Evolutionary conservation across 1,139 yeast genomes (phyloP), one percentile per base, ranked within the genome.

Genomic region (Candida labiduridarum): DNA sequence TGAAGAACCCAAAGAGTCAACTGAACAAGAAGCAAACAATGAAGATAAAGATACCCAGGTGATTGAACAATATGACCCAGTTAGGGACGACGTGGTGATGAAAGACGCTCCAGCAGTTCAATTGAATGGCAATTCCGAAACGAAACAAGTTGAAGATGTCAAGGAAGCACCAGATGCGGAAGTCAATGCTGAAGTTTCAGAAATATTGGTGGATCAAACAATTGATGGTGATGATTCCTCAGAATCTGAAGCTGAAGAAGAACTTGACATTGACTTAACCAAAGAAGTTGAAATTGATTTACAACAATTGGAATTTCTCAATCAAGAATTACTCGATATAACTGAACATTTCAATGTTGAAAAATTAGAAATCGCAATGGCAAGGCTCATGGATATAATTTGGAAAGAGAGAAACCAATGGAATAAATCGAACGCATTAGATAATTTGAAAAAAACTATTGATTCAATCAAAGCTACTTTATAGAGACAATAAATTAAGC

Each of bases 391-490:
- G 73, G 94, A 88, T 47, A 74, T 85, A 12, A 77, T 89, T 2
- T 94, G 97, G 97, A 69, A 73, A 10, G 81, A 82, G 55, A 76
- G 96, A 49, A 68, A 74, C 46, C 65, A 69, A 6, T 85, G 96
- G 89, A 83, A 91, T 62, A 85, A 91, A 58, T 69, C 78, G 1
- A 51, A 50, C 1, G 74, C 80, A 1, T 58, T 76, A 34, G 58
- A 59, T 6, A 66, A 60, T 45, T 63, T 76, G 48, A 55, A 48
- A 27, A 55, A 59, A 11, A 67, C 66, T 4, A 56, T 64, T 11
- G 54, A 54, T 38, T 34, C 45, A 12, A 41, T 52, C 39, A 29
- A 48, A 49, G 42, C 51, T 11, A 41, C 45, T 35, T 45, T 52
- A 41, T 49, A 49, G 49, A 49, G 49, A 51, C 31, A 29, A 8